A percentile compares a stretch with the other conserved stretches of the same genome.
Evolutionary conservation across 2,329 filamentous ascomycete genomes (phyloP).

Genomic region (Juglanconis sp.): DNA sequence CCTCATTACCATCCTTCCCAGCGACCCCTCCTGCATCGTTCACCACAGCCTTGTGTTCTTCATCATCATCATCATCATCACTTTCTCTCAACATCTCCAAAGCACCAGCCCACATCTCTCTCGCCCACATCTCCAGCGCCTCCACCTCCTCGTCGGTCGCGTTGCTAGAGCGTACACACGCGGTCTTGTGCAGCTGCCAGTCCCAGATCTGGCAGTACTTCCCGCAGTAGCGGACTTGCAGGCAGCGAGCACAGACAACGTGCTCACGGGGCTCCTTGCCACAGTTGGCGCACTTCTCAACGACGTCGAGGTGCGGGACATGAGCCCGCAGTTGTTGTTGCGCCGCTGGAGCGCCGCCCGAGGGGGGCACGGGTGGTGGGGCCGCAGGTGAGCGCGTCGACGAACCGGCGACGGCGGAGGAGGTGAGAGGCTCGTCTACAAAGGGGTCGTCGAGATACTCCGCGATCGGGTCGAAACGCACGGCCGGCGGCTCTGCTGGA

Average conservation of each 20-base stretch:
- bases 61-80: neutral
- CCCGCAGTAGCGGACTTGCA: conserved; percentile 1
- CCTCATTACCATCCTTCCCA: too few species aligned
- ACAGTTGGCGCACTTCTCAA: neutral
- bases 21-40: neutral
- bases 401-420: too few species aligned
- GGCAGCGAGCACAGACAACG: conserved; percentile 7
- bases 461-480: too few species aligned
- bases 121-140: neutral
- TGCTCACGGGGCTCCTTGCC: neutral
- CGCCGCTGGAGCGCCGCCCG: too few species aligned
- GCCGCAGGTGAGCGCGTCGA: too few species aligned
- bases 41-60: neutral
- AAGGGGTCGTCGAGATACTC: too few species aligned
- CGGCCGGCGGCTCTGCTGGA: too few species aligned
- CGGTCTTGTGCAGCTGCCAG: neutral
- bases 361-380: too few species aligned
- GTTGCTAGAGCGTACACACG: neutral
- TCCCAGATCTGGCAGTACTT: conserved; percentile 14
- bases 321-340: neutral
- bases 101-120: neutral
- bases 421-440: too few species aligned
- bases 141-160: neutral
- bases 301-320: neutral
- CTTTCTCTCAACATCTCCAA: neutral